Base-by-base conservation (phyloP, 768 basidiomycete genomes). In the Candolleomyces efflorescens region DNA sequence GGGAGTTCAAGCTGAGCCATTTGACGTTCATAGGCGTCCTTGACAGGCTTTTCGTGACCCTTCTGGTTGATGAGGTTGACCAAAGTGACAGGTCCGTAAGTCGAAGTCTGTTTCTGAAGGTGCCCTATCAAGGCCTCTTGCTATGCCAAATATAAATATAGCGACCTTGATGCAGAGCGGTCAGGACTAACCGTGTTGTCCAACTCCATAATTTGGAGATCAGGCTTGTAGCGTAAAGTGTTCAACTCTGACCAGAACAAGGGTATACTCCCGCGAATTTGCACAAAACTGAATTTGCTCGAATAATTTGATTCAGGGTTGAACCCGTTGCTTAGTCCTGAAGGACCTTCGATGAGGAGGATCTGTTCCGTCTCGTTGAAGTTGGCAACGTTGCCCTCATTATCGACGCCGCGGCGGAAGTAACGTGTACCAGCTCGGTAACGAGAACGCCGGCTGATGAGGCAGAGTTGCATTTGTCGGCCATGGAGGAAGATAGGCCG, bases 311-410 rank as follows among this genome's bases (percentile, higher is more conserved):
- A 81, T 54, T 82, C 82, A 17, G 71, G 64, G 50, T 69, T 67
- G 17, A 71, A 71, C 41, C 71, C 70, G 23, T 72, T 70, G 38
- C 76, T 77, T 23, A 72, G 72, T 27, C 75, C 73, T 41, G 69
- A 67, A 48, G 76, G 78, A 49, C 77, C 79, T 59, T 93, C 90
- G 12, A 95, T 79, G 15, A 96, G 78, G 24, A 96, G 75, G 58
- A 99, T 78, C 69, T 98, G 97, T 68, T 99, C 97, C 5, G 97
- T 96, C 72, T 99, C 97, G 69, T 98, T 97, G 75, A 93, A 98
- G 72, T 99, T 99, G 57, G 94, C 93, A 43, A 92, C 91, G 68
- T 98, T 84, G 2, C 95, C 97, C 9, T 89, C 78, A 18, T 83
- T 76, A 69, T 98, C 94, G 63, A 99, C 81, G 4, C 97, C 97